Evolutionary conservation across 73 alveolate species (phyloP).

Genomic region (Symbiodinium natans): DNA sequence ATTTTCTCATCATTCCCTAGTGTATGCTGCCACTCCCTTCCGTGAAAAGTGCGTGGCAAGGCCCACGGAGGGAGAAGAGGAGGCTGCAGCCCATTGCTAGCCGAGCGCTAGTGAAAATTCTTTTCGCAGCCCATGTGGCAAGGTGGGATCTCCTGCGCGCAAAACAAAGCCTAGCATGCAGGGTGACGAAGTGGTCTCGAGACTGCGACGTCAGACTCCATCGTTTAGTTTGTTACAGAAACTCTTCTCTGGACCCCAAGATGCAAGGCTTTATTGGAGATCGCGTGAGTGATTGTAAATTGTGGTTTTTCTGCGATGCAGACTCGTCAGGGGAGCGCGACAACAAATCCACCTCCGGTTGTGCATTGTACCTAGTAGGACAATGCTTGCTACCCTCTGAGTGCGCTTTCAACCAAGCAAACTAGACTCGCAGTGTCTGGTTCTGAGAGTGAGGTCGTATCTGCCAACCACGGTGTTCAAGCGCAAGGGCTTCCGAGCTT

Average conservation of each 20-base stretch:
- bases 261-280: neutral
- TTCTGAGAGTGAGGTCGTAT: neutral
- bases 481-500: too few species aligned
- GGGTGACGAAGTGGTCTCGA: neutral
- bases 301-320: neutral
- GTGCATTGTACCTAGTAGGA: neutral
- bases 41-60: too few species aligned
- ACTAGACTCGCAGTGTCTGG: neutral
- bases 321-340: neutral
- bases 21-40: too few species aligned
- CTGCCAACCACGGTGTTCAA: neutral
- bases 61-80: too few species aligned
- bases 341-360: neutral
- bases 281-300: neutral
- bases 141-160: neutral
- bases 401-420: neutral
- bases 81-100: too few species aligned
- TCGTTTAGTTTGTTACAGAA: neutral
- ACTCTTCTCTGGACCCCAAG: neutral
- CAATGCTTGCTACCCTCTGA: neutral
- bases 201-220: neutral
- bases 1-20: neutral
- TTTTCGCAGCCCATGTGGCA: neutral
- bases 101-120: neutral
- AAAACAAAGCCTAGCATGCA: neutral